phyloP scores from a whole-genome alignment of 345 rosid genomes.

The Viola odorata region DNA sequence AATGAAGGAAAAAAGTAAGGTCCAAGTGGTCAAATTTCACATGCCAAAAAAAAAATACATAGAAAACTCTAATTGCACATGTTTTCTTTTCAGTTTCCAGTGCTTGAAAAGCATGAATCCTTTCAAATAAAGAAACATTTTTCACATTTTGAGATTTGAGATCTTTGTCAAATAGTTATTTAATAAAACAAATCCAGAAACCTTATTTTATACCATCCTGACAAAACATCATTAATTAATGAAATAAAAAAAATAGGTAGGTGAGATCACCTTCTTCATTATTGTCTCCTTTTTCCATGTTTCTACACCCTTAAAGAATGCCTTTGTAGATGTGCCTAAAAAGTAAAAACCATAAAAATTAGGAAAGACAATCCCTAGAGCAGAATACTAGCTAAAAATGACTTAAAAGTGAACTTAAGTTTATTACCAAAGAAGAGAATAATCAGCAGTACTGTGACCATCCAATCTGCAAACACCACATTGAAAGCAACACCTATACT shows the following conservation, averaged over 20 bases:
- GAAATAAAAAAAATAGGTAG: background rate
- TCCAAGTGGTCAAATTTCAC: conserved; percentile 2
- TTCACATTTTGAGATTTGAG: no score
- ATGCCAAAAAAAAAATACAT: background rate
- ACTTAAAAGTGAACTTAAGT: background rate
- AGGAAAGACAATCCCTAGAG: background rate
- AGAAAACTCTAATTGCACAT: background rate
- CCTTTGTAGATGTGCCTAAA: conserved; percentile 77
- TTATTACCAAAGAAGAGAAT: conserved; percentile 42
- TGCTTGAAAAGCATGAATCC: no score
- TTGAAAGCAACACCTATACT: conserved; percentile 55
- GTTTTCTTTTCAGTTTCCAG: background rate
- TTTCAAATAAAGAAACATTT: no score
- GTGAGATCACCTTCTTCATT: conserved; percentile 41
- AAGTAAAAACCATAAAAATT: conserved; percentile 3
- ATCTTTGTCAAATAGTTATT: no score
- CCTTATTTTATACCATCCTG: no score
- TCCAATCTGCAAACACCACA: conserved; percentile 55
- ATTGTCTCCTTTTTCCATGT: conserved; percentile 83
- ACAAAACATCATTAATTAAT: no score
- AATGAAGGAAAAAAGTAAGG: conserved; percentile 12
- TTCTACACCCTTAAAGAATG: conserved; percentile 73
- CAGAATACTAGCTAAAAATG: background rate
- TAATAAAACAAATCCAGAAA: no score
- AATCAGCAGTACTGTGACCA: conserved; percentile 53